Evolutionary conservation across 805 yeast genomes (phyloP), one percentile per base, ranked within the genome.

Genomic region (Pichia heedii): DNA sequence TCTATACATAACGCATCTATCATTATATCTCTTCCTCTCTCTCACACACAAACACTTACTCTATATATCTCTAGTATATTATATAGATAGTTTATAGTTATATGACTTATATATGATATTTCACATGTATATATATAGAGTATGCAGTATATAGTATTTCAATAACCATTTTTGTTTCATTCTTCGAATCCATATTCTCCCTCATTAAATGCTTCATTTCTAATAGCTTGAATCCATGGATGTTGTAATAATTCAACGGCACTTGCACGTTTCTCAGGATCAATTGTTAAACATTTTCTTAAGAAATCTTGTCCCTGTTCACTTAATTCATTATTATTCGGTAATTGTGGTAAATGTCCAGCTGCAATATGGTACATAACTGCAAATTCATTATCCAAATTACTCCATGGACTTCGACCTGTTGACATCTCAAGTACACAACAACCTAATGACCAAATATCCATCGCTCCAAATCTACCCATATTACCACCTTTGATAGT

Each of bases 331-430:
- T 83, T 93, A 1, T 71, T 63, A 0, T 78, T 61, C 5, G 98
- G 98, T 42, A 90, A 68, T 53, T 77, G 87, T 0, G 98, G 98
- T 46, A 77, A 71, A 58, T 86, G 93, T 1, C 96, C 96, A 3
- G 95, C 94, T 0, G 97, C 97, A 56, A 93, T 93, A 60, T 87
- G 96, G 57, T 89, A 93, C 97, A 93, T 90, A 41, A 93, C 85
- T 2, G 97, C 96, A 94, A 94, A 93, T 58, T 90, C 97, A 57
- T 93, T 93, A 56, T 93, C 98, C 48, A 88, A 69, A 61, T 87
- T 84, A 15, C 94, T 84, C 98, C 98, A 93, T 6, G 98, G 98
- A 46, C 96, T 71, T 51, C 88, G 71, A 13, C 98, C 98, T 0
- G 97, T 89, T 2, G 90, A 86, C 97, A 93, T 93, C 60, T 93